Percentiles rank a stretch among this genome's conserved stretches.
These are phyloP conservation scores for Asterochloris sp. DNA, from an alignment of 139 green algal species.

Conservation along the genomic window DNA sequence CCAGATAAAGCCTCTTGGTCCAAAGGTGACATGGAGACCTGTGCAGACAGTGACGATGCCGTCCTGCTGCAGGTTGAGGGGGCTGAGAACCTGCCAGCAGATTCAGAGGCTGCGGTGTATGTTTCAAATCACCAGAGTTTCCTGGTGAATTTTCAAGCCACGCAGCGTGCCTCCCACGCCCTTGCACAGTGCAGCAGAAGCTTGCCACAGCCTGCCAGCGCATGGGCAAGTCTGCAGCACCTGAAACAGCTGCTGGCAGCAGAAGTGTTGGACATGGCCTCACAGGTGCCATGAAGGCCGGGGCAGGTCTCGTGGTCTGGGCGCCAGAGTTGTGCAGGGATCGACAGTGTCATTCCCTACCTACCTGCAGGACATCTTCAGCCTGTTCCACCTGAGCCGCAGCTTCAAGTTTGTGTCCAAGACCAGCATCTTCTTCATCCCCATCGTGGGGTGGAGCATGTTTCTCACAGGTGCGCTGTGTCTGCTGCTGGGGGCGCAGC, in stretches of 20 bases:
- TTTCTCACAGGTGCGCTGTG: constrained; percentile 83
- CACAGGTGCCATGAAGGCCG: no score
- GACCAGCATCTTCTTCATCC: constrained; percentile 94
- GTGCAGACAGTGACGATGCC: neutral
- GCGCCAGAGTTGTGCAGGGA: neutral
- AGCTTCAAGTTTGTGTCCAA: constrained; percentile 99
- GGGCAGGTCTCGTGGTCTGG: neutral
- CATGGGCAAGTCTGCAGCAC: no score
- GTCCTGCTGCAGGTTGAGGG: constrained; percentile 60
- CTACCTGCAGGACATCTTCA: constrained; percentile 83
- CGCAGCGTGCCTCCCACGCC: no score
- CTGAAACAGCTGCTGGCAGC: no score
- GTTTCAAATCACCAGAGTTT: constrained; percentile 97
- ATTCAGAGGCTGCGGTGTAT: constrained; percentile 82
- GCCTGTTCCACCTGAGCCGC: constrained; percentile 80
- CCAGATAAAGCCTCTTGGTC: no score
- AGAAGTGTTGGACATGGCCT: no score
- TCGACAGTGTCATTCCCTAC: no score
- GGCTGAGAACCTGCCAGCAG: constrained; percentile 80
- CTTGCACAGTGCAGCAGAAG: no score
- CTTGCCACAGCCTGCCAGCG: no score
- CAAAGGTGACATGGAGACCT: neutral
- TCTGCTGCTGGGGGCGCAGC: neutral
- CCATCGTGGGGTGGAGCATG: constrained; percentile 98
- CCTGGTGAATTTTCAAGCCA: constrained; percentile 53